Percentiles rank a stretch among this genome's conserved stretches.
phyloP scores from a whole-genome alignment of 164 flowering plant species.

The Tinospora cordifolia region DNA sequence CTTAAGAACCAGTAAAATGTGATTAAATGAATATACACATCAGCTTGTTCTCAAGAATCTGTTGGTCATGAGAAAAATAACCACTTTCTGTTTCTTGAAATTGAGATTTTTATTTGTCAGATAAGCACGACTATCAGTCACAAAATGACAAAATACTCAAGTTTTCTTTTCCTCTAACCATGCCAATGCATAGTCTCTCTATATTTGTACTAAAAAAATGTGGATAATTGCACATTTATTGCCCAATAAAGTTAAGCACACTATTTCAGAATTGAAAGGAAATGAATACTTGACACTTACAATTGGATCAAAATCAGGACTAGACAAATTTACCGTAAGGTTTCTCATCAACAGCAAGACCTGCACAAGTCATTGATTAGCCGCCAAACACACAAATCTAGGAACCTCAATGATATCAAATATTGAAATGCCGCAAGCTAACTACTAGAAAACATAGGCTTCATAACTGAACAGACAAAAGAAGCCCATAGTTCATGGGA shows the following conservation, averaged over 20 bases:
- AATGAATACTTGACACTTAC: slow-evolving; percentile 48
- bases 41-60: not conserved
- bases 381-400: not conserved
- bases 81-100: not conserved
- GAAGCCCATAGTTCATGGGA: not conserved
- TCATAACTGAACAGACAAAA: not conserved
- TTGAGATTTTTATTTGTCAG: not conserved
- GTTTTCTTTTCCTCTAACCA: too few species aligned
- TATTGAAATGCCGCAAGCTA: too few species aligned
- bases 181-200: not conserved
- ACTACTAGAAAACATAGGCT: too few species aligned
- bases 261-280: not conserved
- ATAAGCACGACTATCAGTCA: not conserved
- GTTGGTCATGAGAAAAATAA: not conserved
- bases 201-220: not conserved
- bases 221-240: too few species aligned
- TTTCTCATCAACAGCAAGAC: slow-evolving; percentile 65
- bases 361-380: slow-evolving; percentile 31
- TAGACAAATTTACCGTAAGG: slow-evolving; percentile 35
- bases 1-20: not conserved
- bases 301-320: slow-evolving; percentile 62
- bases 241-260: not conserved
- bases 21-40: not conserved
- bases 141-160: not conserved
- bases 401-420: not conserved